phyloP scores from a whole-genome alignment of 192 early-diverging fungal genomes.

The Coemansia sp. region DNA sequence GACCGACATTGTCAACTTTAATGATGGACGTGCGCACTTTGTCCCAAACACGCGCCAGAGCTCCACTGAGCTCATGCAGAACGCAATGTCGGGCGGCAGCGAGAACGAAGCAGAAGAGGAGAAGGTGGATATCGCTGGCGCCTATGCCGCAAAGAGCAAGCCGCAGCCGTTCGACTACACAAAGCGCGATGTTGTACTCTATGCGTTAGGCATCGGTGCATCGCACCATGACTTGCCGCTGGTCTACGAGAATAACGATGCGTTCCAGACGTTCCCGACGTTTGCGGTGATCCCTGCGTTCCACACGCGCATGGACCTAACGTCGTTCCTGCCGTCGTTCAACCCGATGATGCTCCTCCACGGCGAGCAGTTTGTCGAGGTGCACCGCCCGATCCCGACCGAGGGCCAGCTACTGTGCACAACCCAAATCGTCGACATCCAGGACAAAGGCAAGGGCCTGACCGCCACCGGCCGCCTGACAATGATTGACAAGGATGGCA shows the following conservation, averaged over 20 bases:
- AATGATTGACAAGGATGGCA: constrained; percentile 71
- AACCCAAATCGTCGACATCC: constrained; percentile 82
- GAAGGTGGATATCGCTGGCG: constrained; percentile 64
- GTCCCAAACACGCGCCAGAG: constrained; percentile 50
- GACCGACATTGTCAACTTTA: constrained; percentile 85
- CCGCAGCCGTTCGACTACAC: constrained; percentile 69
- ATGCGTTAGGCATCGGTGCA: constrained; percentile 93
- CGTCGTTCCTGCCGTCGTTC: constrained; percentile 64
- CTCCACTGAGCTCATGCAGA: constrained; percentile 55
- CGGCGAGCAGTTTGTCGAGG: constrained; percentile 94
- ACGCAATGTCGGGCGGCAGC: constrained; percentile 42
- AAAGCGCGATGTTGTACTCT: constrained; percentile 89
- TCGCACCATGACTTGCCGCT: constrained; percentile 79
- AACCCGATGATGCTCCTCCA: constrained; percentile 97
- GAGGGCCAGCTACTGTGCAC: constrained; percentile 75
- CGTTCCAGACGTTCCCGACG: constrained; percentile 87
- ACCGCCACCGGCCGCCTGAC: constrained; percentile 80
- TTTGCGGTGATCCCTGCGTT: constrained; percentile 89
- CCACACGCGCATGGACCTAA: constrained; percentile 61
- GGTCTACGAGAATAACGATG: constrained; percentile 90
- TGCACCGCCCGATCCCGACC: constrained; percentile 85
- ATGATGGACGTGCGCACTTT: constrained; percentile 93
- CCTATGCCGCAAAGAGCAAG: constrained; percentile 60
- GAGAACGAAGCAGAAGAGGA: constrained; percentile 12
- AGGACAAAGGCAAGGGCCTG: constrained; percentile 97